Base-by-base conservation (phyloP, 1,284 basidiomycete species). In the Schizophyllum commune region DNA sequence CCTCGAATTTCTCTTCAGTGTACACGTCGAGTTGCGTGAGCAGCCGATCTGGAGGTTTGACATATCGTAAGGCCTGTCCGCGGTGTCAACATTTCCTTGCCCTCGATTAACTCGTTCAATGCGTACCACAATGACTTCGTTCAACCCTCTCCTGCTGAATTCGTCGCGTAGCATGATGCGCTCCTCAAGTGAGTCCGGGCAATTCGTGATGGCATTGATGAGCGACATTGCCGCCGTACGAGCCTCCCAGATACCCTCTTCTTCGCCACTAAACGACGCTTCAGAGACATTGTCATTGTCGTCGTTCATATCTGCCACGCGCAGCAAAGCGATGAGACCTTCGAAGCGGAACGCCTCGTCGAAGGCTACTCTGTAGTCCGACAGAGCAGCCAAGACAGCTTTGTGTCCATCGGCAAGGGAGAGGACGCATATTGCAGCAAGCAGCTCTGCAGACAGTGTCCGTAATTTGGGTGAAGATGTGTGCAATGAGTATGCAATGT, bases 1-100 rank as follows among this genome's bases (percentile, higher is more conserved):
- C 94, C 65, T 94, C 92, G 58, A 89, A 90, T 67, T 92, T 91
- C 71, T 95, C 93, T 65, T 96, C 92, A 0, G 83, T 82, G 67
- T 94, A 96, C 17, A 92, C 81, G 64, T 90, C 84, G 5, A 95
- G 76, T 68, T 96, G 93, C 0, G 81, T 88, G 17, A 88, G 69
- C 32, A 95, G 75, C 1, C 74, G 73, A 55, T 94, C 91, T 11
- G 92, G 90, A 0, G 92, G 90, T 66, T 84, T 83, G 54, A 88
- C 77, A 67, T 92, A 92, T 64, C 86, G 82, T 5, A 95, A 74
- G 1, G 84, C 81, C 90, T 94, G 64, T 55, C 56, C 59, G 57
- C 47, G 57, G 56, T 58, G 51, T 58, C n/a, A 60, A n/a, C n/a
- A n/a, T n/a, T n/a, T n/a, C n/a, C n/a, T n/a, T n/a, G n/a, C n/a